phyloP scores from a whole-genome alignment of 2,329 filamentous ascomycete genomes.

The Aspergillus flavus region DNA sequence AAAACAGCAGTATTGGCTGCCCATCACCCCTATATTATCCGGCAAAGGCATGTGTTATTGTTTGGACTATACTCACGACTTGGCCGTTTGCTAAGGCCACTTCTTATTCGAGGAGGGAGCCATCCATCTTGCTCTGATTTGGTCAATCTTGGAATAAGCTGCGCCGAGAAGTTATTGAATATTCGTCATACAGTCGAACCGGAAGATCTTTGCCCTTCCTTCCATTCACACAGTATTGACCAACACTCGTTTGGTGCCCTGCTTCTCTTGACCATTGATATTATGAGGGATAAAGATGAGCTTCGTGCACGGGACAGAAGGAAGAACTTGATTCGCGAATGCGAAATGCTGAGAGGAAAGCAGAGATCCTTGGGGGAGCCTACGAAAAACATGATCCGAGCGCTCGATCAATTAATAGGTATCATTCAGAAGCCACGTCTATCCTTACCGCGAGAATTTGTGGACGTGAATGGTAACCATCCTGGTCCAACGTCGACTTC shows the following conservation, averaged over 20 bases:
- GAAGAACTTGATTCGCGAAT: neutral
- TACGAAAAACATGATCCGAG: neutral
- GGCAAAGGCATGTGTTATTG: neutral
- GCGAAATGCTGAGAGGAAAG: neutral
- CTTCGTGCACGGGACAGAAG: neutral
- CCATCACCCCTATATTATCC: neutral
- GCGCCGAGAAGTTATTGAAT: neutral
- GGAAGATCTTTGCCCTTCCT: neutral
- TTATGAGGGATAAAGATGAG: neutral
- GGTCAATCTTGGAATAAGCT: neutral
- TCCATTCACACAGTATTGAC: conserved; percentile 1
- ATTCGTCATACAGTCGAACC: neutral
- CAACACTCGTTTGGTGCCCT: neutral
- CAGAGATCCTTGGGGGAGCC: neutral
- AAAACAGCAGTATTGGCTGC: neutral
- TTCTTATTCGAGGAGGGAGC: neutral
- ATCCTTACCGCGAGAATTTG: neutral
- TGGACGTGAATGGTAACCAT: neutral
- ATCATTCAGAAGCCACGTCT: neutral
- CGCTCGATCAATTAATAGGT: neutral
- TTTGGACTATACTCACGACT: conserved; percentile 1
- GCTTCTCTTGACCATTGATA: neutral
- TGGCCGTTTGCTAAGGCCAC: neutral
- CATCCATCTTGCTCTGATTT: neutral
- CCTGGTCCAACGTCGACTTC: neutral